Percentiles rank a stretch among this genome's conserved stretches.
phyloP scores from a whole-genome alignment of 2,329 filamentous ascomycete genomes.

The Helotiales sp. region DNA sequence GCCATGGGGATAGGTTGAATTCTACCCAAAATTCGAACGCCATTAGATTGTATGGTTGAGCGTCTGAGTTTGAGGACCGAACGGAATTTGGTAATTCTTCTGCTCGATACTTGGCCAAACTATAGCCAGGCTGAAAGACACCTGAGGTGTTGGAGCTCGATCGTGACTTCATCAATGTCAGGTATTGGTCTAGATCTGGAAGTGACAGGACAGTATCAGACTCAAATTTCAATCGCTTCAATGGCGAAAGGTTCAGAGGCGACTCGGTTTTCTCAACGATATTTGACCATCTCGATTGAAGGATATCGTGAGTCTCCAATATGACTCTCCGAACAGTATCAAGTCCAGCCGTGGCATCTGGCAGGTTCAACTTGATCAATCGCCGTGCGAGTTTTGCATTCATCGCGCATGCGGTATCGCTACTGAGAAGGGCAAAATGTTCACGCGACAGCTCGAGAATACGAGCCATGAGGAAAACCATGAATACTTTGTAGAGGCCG shows the following conservation, averaged over 20 bases:
- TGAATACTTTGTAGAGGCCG: constrained; percentile 49
- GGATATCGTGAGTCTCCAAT: background rate
- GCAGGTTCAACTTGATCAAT: constrained; percentile 39
- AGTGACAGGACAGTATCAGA: constrained; percentile 3
- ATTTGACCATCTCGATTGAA: constrained; percentile 11
- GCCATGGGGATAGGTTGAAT: constrained; percentile 40
- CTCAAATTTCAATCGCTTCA: background rate
- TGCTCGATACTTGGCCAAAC: background rate
- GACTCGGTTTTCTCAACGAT: constrained; percentile 1
- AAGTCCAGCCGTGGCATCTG: background rate
- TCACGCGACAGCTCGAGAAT: constrained; percentile 35
- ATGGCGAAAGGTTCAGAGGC: background rate
- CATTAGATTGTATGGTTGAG: constrained; percentile 29
- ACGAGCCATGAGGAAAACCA: constrained; percentile 45
- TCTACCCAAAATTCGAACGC: constrained; percentile 52
- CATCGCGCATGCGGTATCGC: constrained; percentile 41
- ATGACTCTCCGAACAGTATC: constrained; percentile 6
- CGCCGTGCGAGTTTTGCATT: constrained; percentile 13
- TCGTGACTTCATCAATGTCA: background rate
- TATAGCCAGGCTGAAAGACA: background rate
- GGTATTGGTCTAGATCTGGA: background rate
- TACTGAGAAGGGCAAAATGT: constrained; percentile 5
- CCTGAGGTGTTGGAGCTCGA: background rate
- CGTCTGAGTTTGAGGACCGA: background rate
- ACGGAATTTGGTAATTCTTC: background rate